These are phyloP conservation scores for Starmerella ratchasimensis DNA, from an alignment of 805 yeast species.

Conservation along the genomic window DNA sequence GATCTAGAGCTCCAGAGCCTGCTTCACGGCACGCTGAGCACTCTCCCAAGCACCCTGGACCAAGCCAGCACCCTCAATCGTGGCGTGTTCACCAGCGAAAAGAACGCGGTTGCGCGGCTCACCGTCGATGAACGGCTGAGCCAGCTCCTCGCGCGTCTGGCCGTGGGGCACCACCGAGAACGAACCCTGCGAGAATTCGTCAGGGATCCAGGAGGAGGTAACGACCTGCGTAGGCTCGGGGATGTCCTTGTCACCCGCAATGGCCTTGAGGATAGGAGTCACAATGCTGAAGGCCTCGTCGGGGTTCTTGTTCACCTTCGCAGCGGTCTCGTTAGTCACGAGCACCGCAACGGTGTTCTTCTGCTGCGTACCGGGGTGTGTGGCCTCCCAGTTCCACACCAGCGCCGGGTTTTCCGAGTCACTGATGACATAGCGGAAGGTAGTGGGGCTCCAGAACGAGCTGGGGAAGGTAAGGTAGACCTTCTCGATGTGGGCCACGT, in stretches of 20 bases:
- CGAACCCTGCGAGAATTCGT: conserved; percentile 60
- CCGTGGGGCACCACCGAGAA: conserved; percentile 55
- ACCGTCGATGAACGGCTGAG: conserved; percentile 47
- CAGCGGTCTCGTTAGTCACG: conserved; percentile 56
- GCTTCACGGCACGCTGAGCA: conserved; percentile 43
- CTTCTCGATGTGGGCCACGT: conserved; percentile 53
- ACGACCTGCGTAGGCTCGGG: conserved; percentile 32
- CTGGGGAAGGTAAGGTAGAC: conserved; percentile 52
- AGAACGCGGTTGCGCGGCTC: conserved; percentile 34
- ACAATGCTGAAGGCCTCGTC: conserved; percentile 18
- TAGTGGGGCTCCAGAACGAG: conserved; percentile 47
- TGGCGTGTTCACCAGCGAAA: conserved; percentile 84
- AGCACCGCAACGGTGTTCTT: conserved; percentile 38
- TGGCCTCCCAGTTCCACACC: conserved; percentile 44
- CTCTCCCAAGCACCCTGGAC: conserved; percentile 81
- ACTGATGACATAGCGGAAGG: conserved; percentile 37
- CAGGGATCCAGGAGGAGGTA: conserved; percentile 50
- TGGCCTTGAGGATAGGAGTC: conserved; percentile 18
- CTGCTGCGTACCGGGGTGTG: conserved; percentile 27
- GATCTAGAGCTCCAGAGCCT: conserved; percentile 18
- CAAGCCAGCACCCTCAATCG: conserved; percentile 74
- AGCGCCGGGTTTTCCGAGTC: conserved; percentile 39
- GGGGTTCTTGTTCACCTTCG: conserved; percentile 37
- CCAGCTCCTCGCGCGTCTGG: conserved; percentile 53
- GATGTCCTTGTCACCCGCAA: conserved; percentile 13